Evolutionary conservation across 1,284 basidiomycete species (phyloP).

Genomic region (Pseudozyma hubeiensis): DNA sequence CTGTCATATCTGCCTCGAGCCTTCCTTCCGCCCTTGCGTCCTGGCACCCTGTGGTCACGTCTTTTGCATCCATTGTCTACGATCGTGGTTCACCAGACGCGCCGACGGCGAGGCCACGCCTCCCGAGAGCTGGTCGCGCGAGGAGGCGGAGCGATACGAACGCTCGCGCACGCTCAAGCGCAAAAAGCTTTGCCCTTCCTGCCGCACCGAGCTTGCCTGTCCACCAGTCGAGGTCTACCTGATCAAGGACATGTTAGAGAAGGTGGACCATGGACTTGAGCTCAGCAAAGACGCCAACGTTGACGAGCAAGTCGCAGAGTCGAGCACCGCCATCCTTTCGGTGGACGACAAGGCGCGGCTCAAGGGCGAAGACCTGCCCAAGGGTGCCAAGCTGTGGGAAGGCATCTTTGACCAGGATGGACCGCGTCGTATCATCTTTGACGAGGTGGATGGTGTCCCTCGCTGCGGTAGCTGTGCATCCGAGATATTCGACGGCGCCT

Average conservation of each 20-base stretch:
- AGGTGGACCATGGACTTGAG: slow-evolving; percentile 39
- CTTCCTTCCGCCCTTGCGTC: slow-evolving; percentile 56
- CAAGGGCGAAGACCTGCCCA: slow-evolving; percentile 44
- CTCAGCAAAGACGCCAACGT: slow-evolving; percentile 18
- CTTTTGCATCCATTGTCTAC: slow-evolving; percentile 63
- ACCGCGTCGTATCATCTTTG: slow-evolving; percentile 52
- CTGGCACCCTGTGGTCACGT: slow-evolving; percentile 64
- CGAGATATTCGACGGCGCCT: slow-evolving; percentile 60
- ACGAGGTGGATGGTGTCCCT: slow-evolving; percentile 57
- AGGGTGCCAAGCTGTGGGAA: slow-evolving; percentile 47
- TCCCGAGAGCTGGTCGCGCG: slow-evolving; percentile 19
- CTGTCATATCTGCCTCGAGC: slow-evolving; percentile 59
- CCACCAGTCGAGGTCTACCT: slow-evolving; percentile 61
- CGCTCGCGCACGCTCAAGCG: slow-evolving; percentile 45
- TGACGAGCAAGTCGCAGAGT: slow-evolving; percentile 28
- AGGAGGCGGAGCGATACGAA: slow-evolving; percentile 14
- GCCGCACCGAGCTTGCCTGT: slow-evolving; percentile 56
- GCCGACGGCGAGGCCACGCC: slow-evolving; percentile 30
- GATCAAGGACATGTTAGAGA: slow-evolving; percentile 58
- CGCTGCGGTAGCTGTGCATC: slow-evolving; percentile 60
- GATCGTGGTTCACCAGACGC: slow-evolving; percentile 61
- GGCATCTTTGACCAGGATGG: slow-evolving; percentile 49
- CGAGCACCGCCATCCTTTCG: slow-evolving; percentile 28
- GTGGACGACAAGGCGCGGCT: slow-evolving; percentile 34
- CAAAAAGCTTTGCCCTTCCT: slow-evolving; percentile 64